These are phyloP conservation scores for Fusarium nodosum DNA, from an alignment of 2,329 filamentous ascomycete species.

Conservation along the genomic window DNA sequence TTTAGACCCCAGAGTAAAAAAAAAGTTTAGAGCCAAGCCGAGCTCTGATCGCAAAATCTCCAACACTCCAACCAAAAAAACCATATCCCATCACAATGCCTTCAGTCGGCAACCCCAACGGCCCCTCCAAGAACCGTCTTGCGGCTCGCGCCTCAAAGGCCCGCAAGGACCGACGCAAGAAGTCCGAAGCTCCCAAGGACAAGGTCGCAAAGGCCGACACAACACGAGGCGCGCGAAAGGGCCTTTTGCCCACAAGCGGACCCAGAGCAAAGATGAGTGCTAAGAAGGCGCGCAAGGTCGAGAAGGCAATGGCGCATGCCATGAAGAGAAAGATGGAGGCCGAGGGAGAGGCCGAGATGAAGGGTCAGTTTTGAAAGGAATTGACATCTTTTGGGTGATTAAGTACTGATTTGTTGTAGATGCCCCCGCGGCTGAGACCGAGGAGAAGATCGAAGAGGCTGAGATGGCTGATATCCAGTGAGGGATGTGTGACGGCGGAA, in stretches of 20 bases:
- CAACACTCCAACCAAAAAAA: constrained; percentile 12
- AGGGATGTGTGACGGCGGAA: background rate
- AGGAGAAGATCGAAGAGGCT: constrained; percentile 46
- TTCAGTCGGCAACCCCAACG: constrained; percentile 71
- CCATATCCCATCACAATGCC: constrained; percentile 57
- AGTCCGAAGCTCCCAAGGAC: constrained; percentile 54
- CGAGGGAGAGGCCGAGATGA: constrained; percentile 65
- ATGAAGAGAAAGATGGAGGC: constrained; percentile 66
- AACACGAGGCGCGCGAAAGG: constrained; percentile 64
- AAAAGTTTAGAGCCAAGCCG: constrained; percentile 28
- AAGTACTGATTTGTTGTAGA: constrained; percentile 31
- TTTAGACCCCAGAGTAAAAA: constrained; percentile 32
- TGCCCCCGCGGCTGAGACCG: constrained; percentile 43
- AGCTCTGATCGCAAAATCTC: constrained; percentile 28
- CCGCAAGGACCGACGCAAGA: constrained; percentile 61
- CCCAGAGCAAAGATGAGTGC: constrained; percentile 64
- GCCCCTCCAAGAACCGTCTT: constrained; percentile 66
- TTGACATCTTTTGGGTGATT: background rate
- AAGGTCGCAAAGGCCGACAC: constrained; percentile 60
- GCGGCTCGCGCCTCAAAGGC: constrained; percentile 61
- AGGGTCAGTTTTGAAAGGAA: constrained; percentile 54
- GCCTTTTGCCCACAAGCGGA: constrained; percentile 68
- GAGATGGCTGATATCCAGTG: constrained; percentile 50
- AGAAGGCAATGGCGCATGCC: constrained; percentile 66
- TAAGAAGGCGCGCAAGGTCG: constrained; percentile 70